Base-by-base conservation (phyloP, 805 yeast genomes). In the Candida maris region DNA sequence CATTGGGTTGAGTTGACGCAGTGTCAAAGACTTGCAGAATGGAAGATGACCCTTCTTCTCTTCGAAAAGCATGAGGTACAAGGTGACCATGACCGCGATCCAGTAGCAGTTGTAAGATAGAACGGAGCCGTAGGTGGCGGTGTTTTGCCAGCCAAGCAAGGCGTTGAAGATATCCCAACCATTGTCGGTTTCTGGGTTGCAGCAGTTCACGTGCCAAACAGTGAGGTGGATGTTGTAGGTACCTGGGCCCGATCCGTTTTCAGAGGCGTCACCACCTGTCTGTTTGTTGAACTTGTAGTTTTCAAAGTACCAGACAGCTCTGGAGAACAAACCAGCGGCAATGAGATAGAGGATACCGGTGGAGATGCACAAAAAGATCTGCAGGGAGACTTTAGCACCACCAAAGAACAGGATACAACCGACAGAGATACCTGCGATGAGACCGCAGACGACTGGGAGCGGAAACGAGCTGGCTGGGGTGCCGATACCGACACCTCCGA, bases 131-230 rank as follows among this genome's bases (percentile, higher is more conserved):
- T 21, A 21, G 48, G 95, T 87, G 41, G 96, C 97, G 36, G 95
- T 77, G 66, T 91, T 91, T 68, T 88, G 96, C 98, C 98, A 91
- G 45, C 97, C 98, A 46, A 91, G 70, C 39, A 91, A 63, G 19
- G 97, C 86, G 57, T 91, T 91, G 74, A 91, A 91, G 44, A 91
- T 80, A 75, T 88, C 96, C 97, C 97, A 91, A 68, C 97, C 97
- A 51, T 81, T 79, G 64, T 83, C 91, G 41, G 73, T 70, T 62
- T 83, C 89, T 30, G 97, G 97, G 65, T 88, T 88, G 70, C 97
- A 91, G 68, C 97, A 91, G 73, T 91, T 88, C 44, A 91, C 94
- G 67, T 91, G 98, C 89, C 96, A 91, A 19, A 91, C 96, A 10
- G 84, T 65, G 54, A 73, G 74, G 34, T 70, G 54, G 54, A 91